Evolutionary conservation across 176 grass and related monocot species (phyloP).

Genomic region (Lolium rigidum): DNA sequence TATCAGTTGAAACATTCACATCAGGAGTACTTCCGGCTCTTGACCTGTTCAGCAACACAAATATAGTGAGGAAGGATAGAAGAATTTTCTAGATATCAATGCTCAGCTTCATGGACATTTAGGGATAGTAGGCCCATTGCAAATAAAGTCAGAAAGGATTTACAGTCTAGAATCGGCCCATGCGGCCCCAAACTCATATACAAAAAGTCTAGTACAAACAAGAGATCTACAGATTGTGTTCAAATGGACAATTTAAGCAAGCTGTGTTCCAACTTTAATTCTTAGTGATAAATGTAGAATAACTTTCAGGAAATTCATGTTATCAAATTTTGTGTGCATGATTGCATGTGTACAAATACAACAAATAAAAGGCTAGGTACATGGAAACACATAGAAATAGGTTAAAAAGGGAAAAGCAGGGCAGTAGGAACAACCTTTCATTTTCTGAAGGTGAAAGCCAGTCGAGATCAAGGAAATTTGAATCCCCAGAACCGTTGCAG

Average conservation of each 20-base stretch:
- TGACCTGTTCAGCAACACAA: constrained; percentile 42
- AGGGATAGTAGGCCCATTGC: not conserved
- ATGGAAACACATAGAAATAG: constrained; percentile 14
- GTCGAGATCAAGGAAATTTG: constrained; percentile 68
- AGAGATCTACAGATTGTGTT: constrained; percentile 16
- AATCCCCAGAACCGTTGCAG: constrained; percentile 56
- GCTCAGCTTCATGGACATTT: constrained; percentile 17
- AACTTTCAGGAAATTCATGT: not conserved
- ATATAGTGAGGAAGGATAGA: constrained; percentile 30
- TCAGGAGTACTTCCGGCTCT: constrained; percentile 53
- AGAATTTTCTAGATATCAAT: constrained; percentile 14
- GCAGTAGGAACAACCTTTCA: constrained; percentile 51
- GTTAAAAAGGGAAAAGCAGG: constrained; percentile 23
- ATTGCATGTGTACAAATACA: not conserved
- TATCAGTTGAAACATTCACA: constrained; percentile 49
- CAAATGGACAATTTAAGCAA: not conserved
- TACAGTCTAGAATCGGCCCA: not conserved
- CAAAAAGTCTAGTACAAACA: constrained; percentile 2
- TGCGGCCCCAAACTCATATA: not conserved
- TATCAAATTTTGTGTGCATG: constrained; percentile 24
- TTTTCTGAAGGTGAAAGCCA: constrained; percentile 63
- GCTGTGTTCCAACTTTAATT: constrained; percentile 15
- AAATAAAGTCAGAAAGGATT: constrained; percentile 13
- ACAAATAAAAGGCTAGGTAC: not conserved
- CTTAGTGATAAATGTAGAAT: constrained; percentile 13